A percentile compares a stretch with the other conserved stretches of the same genome.
Evolutionary conservation across 108 stramenopile genomes (phyloP).

Genomic region (Stephanodiscus triporus): DNA sequence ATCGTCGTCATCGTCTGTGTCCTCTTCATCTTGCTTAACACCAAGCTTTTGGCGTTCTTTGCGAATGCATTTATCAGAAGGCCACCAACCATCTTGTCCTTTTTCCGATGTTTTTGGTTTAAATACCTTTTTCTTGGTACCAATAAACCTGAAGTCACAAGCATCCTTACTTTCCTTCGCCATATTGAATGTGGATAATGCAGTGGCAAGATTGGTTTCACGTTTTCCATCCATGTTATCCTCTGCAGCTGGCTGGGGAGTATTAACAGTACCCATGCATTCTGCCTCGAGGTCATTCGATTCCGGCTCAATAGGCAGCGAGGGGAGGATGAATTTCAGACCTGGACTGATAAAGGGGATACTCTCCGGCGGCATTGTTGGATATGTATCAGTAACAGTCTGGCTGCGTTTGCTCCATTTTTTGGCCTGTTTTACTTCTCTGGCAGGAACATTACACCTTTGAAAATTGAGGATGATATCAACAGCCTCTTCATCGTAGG

Average conservation of each 20-base stretch:
- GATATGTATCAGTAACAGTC: too few species aligned
- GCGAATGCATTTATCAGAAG: conserved; percentile 55
- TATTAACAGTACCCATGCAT: background rate
- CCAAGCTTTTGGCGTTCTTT: conserved; percentile 57
- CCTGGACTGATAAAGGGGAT: conserved; percentile 23
- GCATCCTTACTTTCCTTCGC: background rate
- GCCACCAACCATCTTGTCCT: conserved; percentile 76
- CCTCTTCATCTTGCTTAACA: conserved; percentile 48
- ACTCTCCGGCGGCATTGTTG: conserved; percentile 7
- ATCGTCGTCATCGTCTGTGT: conserved; percentile 46
- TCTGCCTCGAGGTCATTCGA: conserved; percentile 9
- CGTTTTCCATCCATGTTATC: background rate
- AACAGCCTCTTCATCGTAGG: conserved; percentile 28
- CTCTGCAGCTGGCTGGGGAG: background rate
- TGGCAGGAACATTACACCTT: conserved; percentile 9
- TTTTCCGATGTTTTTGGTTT: conserved; percentile 3
- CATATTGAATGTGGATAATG: background rate
- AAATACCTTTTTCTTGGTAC: conserved; percentile 3
- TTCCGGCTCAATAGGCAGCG: conserved; percentile 40
- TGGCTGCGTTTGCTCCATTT: conserved; percentile 27
- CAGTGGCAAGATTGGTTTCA: background rate
- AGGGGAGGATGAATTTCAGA: conserved; percentile 34
- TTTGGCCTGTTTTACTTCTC: conserved; percentile 26
- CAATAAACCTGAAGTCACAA: background rate
- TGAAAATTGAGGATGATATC: conserved; percentile 32